A percentile compares a stretch with the other conserved stretches of the same genome.
phyloP scores from a whole-genome alignment of 164 flowering plant genomes.

The Stephania japonica region DNA sequence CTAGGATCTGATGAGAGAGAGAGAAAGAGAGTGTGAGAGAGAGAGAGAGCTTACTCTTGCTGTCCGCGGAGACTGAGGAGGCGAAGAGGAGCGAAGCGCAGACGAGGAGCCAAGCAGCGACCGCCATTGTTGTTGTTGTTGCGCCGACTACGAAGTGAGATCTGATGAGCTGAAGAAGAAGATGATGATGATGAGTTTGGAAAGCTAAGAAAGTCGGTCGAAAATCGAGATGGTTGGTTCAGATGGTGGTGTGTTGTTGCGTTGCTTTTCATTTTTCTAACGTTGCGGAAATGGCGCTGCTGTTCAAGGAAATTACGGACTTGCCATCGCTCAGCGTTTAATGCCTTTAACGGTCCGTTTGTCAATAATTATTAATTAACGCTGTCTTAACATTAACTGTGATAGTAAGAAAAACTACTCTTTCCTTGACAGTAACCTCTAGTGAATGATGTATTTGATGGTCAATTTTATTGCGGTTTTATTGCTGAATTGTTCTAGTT shows the following conservation, averaged over 20 bases:
- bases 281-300: background rate
- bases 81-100: slow-evolving; percentile 21
- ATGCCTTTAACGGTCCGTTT: no score
- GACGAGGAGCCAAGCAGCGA: slow-evolving; percentile 15
- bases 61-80: slow-evolving; percentile 37
- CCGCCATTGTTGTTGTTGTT: slow-evolving; percentile 22
- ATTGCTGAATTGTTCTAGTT: no score
- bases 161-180: background rate
- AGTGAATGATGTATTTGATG: no score
- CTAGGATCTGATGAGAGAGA: background rate
- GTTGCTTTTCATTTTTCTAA: background rate
- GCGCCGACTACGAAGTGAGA: background rate
- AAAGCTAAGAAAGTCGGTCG: background rate
- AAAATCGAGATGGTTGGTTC: background rate
- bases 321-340: background rate
- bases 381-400: no score
- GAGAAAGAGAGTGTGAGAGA: background rate
- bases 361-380: no score
- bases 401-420: no score
- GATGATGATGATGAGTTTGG: background rate
- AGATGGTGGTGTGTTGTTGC: background rate
- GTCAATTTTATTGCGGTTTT: no score
- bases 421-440: no score
- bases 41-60: slow-evolving; percentile 27
- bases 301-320: background rate